phyloP scores from a whole-genome alignment of 176 grass and related monocot species.

The Pontederia crassipes region DNA sequence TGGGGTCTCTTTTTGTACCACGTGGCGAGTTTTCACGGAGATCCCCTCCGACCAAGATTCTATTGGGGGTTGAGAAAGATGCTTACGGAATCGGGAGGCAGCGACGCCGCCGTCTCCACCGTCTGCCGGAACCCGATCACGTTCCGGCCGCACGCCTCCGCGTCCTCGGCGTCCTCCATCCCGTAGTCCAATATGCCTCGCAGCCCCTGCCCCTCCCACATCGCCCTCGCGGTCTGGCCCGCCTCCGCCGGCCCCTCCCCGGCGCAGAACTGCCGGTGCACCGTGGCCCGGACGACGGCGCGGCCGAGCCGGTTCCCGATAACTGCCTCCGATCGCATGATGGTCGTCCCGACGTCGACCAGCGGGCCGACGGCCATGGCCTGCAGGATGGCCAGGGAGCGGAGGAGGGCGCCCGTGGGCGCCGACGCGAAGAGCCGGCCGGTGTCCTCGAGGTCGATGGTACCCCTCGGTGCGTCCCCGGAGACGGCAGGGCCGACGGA shows the following conservation, averaged over 20 bases:
- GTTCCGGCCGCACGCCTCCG: constrained; percentile 48
- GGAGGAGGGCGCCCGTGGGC: constrained; percentile 35
- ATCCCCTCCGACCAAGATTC: neutral
- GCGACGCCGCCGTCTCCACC: constrained; percentile 42
- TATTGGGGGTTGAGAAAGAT: neutral
- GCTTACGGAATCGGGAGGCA: constrained; percentile 59
- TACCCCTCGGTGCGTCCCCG: neutral
- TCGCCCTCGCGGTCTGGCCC: constrained; percentile 27
- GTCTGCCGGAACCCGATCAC: constrained; percentile 45
- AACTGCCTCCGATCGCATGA: constrained; percentile 35
- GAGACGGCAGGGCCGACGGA: neutral
- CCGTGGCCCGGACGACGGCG: constrained; percentile 43
- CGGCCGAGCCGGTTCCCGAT: constrained; percentile 21
- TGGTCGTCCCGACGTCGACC: constrained; percentile 37
- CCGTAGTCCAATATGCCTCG: constrained; percentile 76
- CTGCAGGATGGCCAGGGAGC: constrained; percentile 50
- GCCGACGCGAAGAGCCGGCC: constrained; percentile 49
- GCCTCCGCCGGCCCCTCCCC: constrained; percentile 67
- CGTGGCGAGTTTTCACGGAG: neutral
- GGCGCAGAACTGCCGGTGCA: constrained; percentile 61
- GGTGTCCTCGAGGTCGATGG: constrained; percentile 49
- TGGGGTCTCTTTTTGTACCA: neutral
- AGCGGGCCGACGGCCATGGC: constrained; percentile 49
- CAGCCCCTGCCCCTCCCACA: constrained; percentile 41
- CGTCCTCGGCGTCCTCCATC: constrained; percentile 84